phyloP scores from a whole-genome alignment of 306 rosid genomes.

The Dryas drummondii region DNA sequence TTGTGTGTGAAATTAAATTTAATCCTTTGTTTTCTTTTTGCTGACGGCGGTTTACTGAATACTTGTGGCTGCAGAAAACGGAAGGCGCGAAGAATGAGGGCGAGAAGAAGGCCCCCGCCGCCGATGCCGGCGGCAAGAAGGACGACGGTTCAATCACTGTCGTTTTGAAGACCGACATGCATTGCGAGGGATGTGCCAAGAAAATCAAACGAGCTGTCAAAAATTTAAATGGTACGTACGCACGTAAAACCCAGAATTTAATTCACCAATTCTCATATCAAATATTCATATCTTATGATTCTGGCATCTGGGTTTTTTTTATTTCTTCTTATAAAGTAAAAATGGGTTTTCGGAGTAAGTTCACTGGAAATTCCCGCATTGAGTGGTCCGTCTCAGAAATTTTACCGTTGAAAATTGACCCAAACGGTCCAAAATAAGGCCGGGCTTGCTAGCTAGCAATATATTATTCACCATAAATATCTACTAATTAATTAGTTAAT shows the following conservation, averaged over 20 bases:
- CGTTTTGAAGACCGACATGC: conserved; percentile 70
- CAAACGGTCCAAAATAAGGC: background rate
- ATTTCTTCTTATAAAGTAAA: no score
- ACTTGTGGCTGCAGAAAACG: conserved; percentile 37
- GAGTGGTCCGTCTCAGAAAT: background rate
- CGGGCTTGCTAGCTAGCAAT: background rate
- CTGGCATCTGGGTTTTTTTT: background rate
- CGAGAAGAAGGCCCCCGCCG: conserved; percentile 59
- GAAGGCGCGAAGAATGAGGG: conserved; percentile 45
- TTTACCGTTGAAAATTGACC: background rate
- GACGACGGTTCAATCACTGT: conserved; percentile 40
- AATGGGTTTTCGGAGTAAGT: background rate
- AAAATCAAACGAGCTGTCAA: conserved; percentile 59
- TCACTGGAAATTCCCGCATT: background rate
- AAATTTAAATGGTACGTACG: conserved; percentile 53
- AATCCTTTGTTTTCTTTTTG: background rate
- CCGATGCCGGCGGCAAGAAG: conserved; percentile 36
- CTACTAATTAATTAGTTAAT: background rate
- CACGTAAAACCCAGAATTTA: background rate
- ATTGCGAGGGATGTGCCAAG: conserved; percentile 85
- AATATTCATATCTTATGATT: background rate
- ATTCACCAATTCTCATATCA: background rate
- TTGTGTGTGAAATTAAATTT: no score
- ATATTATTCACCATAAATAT: background rate
- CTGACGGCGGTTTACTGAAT: background rate